These are phyloP conservation scores for Juglanconis oblonga DNA, from an alignment of 2,329 filamentous ascomycete genomes.

Conservation along the genomic window DNA sequence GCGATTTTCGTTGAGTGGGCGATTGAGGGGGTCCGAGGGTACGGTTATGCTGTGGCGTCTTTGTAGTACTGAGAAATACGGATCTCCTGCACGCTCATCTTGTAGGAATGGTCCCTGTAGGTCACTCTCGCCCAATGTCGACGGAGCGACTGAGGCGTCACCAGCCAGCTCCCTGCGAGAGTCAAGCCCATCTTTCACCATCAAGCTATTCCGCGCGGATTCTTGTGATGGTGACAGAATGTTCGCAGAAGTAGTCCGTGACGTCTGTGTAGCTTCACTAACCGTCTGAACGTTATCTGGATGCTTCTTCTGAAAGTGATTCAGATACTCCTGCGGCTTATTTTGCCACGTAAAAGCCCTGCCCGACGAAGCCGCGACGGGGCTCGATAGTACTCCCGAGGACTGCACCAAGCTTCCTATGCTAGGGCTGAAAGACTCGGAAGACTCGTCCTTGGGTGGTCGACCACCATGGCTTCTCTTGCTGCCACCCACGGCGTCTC, in stretches of 20 bases:
- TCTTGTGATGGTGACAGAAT: slow-evolving; percentile 22
- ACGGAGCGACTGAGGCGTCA: slow-evolving; percentile 56
- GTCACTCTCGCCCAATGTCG: slow-evolving; percentile 57
- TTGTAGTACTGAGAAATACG: slow-evolving; percentile 48
- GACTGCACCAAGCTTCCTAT: slow-evolving; percentile 35
- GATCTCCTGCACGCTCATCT: slow-evolving; percentile 43
- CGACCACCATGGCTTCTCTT: slow-evolving; percentile 52
- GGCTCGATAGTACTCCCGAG: slow-evolving; percentile 34
- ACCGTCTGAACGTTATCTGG: slow-evolving; percentile 21
- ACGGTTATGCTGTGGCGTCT: slow-evolving; percentile 59
- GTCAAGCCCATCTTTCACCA: slow-evolving; percentile 32
- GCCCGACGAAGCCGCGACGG: slow-evolving; percentile 34
- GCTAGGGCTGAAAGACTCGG: slow-evolving; percentile 35
- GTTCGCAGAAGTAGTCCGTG: slow-evolving; percentile 6
- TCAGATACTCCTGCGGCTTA: slow-evolving; percentile 58
- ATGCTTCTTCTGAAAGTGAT: slow-evolving; percentile 35
- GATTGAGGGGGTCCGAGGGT: slow-evolving; percentile 28
- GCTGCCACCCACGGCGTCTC: slow-evolving; percentile 71
- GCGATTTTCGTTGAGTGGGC: slow-evolving; percentile 50
- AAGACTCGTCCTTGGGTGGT: slow-evolving; percentile 56
- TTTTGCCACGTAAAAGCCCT: slow-evolving; percentile 63
- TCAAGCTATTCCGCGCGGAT: slow-evolving; percentile 10
- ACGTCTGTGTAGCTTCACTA: slow-evolving; percentile 15
- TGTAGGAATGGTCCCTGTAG: slow-evolving; percentile 51
- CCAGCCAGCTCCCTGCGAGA: slow-evolving; percentile 40